phyloP scores from a whole-genome alignment of 2,329 filamentous ascomycete genomes.

The Fusarium papillatum region DNA sequence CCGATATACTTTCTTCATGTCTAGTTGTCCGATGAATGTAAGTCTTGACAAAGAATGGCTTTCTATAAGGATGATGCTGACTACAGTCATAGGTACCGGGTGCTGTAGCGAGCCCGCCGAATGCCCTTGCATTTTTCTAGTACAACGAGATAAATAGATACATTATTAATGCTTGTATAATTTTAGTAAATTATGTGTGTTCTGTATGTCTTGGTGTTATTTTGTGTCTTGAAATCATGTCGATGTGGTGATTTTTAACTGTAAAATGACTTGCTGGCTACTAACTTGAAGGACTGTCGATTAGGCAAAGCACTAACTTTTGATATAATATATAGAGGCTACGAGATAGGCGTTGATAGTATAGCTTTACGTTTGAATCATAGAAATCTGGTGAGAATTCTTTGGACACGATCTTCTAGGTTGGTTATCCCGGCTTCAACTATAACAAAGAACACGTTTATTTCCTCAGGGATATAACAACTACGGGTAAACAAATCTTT shows the following conservation, averaged over 20 bases:
- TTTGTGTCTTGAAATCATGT: neutral
- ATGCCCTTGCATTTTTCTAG: constrained; percentile 31
- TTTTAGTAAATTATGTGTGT: neutral
- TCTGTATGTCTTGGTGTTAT: neutral
- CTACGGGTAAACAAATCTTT: neutral
- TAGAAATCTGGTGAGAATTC: neutral
- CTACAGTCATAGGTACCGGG: constrained; percentile 15
- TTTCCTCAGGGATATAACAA: neutral
- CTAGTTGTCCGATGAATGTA: constrained; percentile 58
- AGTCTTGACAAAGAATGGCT: neutral
- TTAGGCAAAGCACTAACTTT: neutral
- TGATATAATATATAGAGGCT: neutral
- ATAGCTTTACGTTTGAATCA: neutral
- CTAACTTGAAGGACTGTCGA: neutral
- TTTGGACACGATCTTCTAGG: too few relatives aligned
- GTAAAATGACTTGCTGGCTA: too few relatives aligned
- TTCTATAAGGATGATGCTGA: too few relatives aligned
- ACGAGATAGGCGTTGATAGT: too few relatives aligned
- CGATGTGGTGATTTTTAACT: too few relatives aligned
- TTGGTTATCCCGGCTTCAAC: too few relatives aligned
- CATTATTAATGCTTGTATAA: neutral
- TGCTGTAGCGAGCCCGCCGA: constrained; percentile 30
- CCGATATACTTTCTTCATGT: constrained; percentile 63
- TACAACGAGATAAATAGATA: too few relatives aligned
- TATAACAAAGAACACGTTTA: too few relatives aligned